Base-by-base conservation (phyloP, 495 filamentous ascomycete species). In the Lasiosphaeriaceae sp. region DNA sequence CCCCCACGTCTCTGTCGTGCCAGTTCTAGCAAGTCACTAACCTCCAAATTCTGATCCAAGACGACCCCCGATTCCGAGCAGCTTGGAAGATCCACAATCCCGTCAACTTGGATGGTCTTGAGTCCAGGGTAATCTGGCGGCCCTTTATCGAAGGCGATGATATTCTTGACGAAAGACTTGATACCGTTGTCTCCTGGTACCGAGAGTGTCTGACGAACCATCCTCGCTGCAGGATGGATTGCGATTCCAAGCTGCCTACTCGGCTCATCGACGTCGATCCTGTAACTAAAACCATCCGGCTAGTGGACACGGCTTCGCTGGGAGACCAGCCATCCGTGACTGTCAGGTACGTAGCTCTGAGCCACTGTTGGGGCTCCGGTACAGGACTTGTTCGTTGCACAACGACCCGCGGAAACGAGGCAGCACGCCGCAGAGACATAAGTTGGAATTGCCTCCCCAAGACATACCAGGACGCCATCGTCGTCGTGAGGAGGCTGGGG, bases 291-390 rank as follows among this genome's bases (percentile, higher is more conserved):
- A 31, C 26, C 26, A 31, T 31, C 26, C 26, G 26, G 26, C 26
- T 31, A 31, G 26, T 31, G 26, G 26, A 9, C 26, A 31, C 26
- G 26, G 26, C 26, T 31, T 7, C 48, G 2, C 47, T 21, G 12
- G 34, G 47, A 20, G 29, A 50, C 31, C 21, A 4, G 17, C 21
- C 23, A 5, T 23, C 31, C 26, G 19, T 22, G 21, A 1, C 6
- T 37, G 17, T 24, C 0, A 19, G 21, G 20, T 34, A 60, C 37
- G 34, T 54, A 0, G 47, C 57, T 0, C 21, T 60, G 35, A 60
- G 57, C 37, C 54, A 60, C 24, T 56, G 57, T 53, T 60, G 57
- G 57, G 57, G 57, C 26, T 31, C 26, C 26, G 26, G 26, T 31
- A 52, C 29, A 51, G 24, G 24, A 51, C 49, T 29, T 19, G 29